Base-by-base conservation (phyloP, 768 basidiomycete genomes). In the Mycena floridula region DNA sequence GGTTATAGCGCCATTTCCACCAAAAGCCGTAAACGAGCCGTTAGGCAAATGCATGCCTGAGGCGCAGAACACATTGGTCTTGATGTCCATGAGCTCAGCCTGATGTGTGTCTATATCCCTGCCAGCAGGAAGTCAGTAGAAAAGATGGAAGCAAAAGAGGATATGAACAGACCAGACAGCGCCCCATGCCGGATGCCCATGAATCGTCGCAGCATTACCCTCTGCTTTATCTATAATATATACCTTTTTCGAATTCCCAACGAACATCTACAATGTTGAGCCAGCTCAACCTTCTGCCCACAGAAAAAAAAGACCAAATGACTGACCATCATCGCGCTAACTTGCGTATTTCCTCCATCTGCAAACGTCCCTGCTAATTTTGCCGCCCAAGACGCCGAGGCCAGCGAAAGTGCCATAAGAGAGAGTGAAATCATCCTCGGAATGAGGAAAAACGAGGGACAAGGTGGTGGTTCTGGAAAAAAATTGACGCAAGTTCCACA, bases 221-320 rank as follows among this genome's bases (percentile, higher is more conserved):
- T 92, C 89, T 2, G 82, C 79, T 67, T 96, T 96, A 69, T 96
- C 92, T 15, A 93, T 66, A 18, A 93, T 85, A 64, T 93, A 94
- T 25, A 94, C 85, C 59, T 81, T 89, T 52, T 89, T 68, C 5
- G 74, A 67, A 50, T 83, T 87, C 24, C 87, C 89, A 41, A 92
- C 64, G 60, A 92, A 89, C 77, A 86, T 79, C 86, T 85, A n/a
- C n/a, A n/a, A n/a, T 15, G 32, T n/a, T n/a, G n/a, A n/a, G n/a
- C n/a, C 32, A 7, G 32, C 18, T 35, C 15, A 4, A 35, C 7
- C 4, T 35, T 35, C 18, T 35, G 18, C 18, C 18, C 32, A 35
- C 13, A 35, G 7, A 15, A 35, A 16, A 30, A 30, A 16, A 35
- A 35, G n/a, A n/a, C n/a, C n/a, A 35, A 35, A 35, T 4, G 3